Conservation (phyloP, 2,329 filamentous ascomycete genomes). For the Monilinia fructicola region DNA sequence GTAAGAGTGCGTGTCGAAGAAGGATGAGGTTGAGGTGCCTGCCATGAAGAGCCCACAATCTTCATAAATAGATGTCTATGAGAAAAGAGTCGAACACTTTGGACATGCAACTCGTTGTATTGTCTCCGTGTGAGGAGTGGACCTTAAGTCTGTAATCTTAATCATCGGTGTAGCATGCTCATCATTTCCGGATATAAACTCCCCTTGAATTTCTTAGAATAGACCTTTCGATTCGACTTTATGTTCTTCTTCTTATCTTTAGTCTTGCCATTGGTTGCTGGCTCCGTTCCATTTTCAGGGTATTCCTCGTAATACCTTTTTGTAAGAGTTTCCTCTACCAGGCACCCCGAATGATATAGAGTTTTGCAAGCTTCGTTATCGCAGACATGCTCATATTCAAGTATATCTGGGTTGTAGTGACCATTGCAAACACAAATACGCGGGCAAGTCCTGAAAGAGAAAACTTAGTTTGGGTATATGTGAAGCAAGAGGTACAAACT, state of each 20-base stretch:
- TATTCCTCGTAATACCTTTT: conserved; percentile 34
- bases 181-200: conserved; percentile 25
- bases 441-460: conserved; percentile 34
- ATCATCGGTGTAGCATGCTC: conserved; percentile 27
- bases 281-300: conserved; percentile 24
- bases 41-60: background rate
- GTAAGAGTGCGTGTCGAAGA: background rate
- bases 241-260: conserved; percentile 23
- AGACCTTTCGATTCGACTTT: conserved; percentile 25
- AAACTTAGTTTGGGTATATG: conserved; percentile 19
- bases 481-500: conserved; percentile 25
- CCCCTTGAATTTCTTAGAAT: conserved; percentile 34
- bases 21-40: background rate
- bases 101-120: conserved; percentile 34
- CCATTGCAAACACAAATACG: conserved; percentile 44
- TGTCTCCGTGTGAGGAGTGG: conserved; percentile 25
- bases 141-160: conserved; percentile 33
- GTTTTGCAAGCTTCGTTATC: conserved; percentile 39
- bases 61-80: conserved; percentile 23
- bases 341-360: conserved; percentile 43
- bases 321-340: conserved; percentile 39
- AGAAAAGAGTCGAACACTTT: conserved; percentile 33
- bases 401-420: conserved; percentile 42
- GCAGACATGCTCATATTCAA: conserved; percentile 41
- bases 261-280: conserved; percentile 26